Evolutionary conservation across 805 yeast genomes (phyloP).

Genomic region (Torulaspora microellipsoides): DNA sequence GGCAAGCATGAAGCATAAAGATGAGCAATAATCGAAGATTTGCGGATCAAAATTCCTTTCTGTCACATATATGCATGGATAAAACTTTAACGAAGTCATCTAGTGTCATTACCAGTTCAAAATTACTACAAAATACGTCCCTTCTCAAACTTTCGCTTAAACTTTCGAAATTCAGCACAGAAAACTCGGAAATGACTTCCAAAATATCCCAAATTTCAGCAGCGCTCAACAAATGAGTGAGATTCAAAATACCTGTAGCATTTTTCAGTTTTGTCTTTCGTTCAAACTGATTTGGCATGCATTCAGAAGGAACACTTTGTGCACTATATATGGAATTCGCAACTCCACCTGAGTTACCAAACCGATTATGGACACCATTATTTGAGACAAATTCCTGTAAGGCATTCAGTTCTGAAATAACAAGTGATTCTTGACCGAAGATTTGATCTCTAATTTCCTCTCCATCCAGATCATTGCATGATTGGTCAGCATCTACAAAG

Average conservation of each 20-base stretch:
- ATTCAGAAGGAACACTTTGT: constrained; percentile 1
- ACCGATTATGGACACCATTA: constrained; percentile 1
- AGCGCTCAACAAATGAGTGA: background rate
- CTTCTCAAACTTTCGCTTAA: background rate
- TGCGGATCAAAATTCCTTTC: constrained; percentile 1
- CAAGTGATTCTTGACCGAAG: background rate
- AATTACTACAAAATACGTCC: background rate
- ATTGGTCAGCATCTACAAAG: background rate
- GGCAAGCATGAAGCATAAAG: background rate
- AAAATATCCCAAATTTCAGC: constrained; percentile 1
- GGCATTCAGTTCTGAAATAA: background rate
- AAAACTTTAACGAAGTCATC: background rate
- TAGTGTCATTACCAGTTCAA: background rate
- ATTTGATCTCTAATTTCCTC: constrained; percentile 1
- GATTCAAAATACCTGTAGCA: background rate
- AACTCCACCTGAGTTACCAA: constrained; percentile 1
- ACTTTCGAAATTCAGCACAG: background rate
- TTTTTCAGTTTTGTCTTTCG: background rate
- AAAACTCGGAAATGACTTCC: background rate
- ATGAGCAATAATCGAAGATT: background rate
- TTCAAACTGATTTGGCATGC: background rate
- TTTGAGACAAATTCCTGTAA: background rate
- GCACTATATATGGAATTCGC: constrained; percentile 1
- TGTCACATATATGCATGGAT: constrained; percentile 1
- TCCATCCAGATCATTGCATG: background rate